Evolutionary conservation across 441 rosid species (phyloP).

Genomic region (Syzygium malaccense): DNA sequence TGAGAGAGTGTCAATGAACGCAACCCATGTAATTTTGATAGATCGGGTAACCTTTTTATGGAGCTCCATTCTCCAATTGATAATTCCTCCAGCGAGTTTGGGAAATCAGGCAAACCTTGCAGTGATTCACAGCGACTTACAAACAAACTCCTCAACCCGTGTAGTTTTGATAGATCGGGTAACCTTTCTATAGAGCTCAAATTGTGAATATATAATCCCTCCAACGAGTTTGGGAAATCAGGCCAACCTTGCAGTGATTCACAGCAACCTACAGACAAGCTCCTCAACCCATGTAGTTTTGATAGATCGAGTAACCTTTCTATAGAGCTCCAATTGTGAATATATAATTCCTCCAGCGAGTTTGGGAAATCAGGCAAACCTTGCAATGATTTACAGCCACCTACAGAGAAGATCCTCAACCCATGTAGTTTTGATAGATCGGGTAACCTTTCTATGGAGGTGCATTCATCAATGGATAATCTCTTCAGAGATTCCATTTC

Average conservation of each 20-base stretch:
- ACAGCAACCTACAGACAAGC: too few species aligned
- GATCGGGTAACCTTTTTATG: background rate
- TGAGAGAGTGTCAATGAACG: background rate
- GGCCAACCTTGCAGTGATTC: too few species aligned
- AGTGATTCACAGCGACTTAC: rapidly evolving
- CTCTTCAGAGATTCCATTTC: rapidly evolving
- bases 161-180: background rate
- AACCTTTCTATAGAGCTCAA: background rate
- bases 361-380: background rate
- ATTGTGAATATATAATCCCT: too few species aligned
- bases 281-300: too few species aligned
- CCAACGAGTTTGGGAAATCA: too few species aligned
- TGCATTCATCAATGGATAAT: rapidly evolving
- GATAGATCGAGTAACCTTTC: too few species aligned
- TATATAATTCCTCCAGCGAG: too few species aligned
- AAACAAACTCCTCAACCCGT: rapidly evolving
- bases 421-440: background rate
- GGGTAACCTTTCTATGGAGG: background rate
- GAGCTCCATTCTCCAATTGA: background rate
- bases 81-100: background rate
- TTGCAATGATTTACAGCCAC: background rate
- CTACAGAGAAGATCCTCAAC: too few species aligned
- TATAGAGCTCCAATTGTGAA: too few species aligned
- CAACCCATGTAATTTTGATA: background rate
- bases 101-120: background rate